Evolutionary conservation across 192 early-diverging fungal genomes (phyloP).

Genomic region (Linnemannia schmuckeri): DNA sequence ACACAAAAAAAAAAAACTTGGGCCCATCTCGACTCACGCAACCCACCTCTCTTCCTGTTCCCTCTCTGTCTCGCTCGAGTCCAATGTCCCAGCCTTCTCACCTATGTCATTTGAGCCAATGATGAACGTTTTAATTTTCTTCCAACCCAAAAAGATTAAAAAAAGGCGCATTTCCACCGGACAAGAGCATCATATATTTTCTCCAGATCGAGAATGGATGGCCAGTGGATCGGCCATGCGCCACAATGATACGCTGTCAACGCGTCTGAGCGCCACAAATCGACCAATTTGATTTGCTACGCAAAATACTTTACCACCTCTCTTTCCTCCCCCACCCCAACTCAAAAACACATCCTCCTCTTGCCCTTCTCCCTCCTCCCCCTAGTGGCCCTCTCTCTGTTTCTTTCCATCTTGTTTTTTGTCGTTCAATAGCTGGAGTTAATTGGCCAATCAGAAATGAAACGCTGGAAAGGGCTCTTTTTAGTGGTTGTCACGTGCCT

Average conservation of each 20-base stretch:
- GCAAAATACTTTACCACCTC: background rate
- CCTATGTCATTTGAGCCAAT: background rate
- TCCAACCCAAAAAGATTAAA: background rate
- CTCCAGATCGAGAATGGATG: background rate
- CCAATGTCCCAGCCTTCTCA: background rate
- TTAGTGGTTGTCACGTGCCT: background rate
- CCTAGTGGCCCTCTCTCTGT: background rate
- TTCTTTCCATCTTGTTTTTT: background rate
- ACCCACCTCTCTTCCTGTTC: background rate
- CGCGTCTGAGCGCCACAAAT: background rate
- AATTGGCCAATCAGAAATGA: background rate
- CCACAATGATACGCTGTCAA: conserved; percentile 8
- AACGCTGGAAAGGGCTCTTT: too few species aligned
- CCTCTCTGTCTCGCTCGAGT: background rate
- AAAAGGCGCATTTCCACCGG: background rate
- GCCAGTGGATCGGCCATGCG: conserved; percentile 19
- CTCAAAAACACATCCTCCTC: background rate
- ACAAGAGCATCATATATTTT: background rate
- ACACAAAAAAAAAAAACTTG: background rate
- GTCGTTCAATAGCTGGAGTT: background rate
- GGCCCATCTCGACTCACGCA: background rate
- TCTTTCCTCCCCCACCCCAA: background rate
- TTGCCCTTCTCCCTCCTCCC: background rate
- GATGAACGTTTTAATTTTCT: background rate
- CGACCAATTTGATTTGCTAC: conserved; percentile 9